Percentiles rank a stretch among this genome's conserved stretches.
These are phyloP conservation scores for Aspergillus pseudonomiae DNA, from an alignment of 2,329 filamentous ascomycete genomes.

Conservation along the genomic window DNA sequence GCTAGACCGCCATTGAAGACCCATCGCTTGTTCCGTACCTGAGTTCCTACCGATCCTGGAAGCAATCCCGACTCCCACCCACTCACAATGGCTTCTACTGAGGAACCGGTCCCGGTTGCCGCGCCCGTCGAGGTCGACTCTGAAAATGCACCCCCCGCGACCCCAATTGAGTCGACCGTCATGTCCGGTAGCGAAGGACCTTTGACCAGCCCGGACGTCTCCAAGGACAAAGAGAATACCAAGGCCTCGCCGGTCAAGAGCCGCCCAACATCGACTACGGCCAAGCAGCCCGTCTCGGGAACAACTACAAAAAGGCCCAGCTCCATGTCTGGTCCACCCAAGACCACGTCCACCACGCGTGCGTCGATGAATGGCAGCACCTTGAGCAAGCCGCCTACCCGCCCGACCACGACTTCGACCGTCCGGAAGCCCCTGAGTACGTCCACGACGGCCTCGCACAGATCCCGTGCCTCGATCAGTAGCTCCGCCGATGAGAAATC, in stretches of 20 bases:
- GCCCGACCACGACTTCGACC: conserved; percentile 38
- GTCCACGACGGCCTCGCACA: conserved; percentile 42
- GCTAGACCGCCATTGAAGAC: conserved; percentile 14
- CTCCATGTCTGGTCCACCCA: conserved; percentile 36
- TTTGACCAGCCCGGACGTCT: conserved; percentile 38
- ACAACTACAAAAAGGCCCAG: conserved; percentile 41
- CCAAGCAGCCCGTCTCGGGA: conserved; percentile 39
- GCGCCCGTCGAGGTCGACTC: conserved; percentile 30
- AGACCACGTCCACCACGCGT: conserved; percentile 31
- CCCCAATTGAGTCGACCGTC: conserved; percentile 36
- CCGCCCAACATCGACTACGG: conserved; percentile 24
- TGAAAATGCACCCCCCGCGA: conserved; percentile 37
- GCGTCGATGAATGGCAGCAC: conserved; percentile 39
- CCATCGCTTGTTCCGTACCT: conserved; percentile 6
- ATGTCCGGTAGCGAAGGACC: conserved; percentile 39
- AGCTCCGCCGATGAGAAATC: conserved; percentile 49
- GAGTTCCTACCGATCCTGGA: conserved; percentile 3
- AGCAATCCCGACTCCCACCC: neutral
- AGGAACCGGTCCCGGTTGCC: conserved; percentile 33
- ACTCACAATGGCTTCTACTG: conserved; percentile 37
- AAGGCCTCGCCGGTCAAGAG: conserved; percentile 39
- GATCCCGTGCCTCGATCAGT: conserved; percentile 46
- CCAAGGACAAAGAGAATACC: conserved; percentile 37
- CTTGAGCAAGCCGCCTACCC: conserved; percentile 49
- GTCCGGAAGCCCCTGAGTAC: conserved; percentile 41